phyloP scores from a whole-genome alignment of 2,329 filamentous ascomycete species.

The Cytospora chrysosperma region DNA sequence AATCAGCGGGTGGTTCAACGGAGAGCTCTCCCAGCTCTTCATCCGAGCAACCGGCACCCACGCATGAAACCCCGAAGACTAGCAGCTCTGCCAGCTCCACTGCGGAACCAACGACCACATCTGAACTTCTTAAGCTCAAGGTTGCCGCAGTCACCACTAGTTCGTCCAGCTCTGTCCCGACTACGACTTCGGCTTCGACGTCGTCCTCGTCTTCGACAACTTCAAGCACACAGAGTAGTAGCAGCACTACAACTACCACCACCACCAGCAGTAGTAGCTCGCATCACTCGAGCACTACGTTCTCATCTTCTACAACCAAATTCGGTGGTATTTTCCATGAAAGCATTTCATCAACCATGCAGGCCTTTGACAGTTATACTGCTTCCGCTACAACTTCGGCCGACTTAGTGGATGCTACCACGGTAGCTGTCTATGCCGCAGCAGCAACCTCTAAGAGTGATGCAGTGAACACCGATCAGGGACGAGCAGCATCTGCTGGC shows the following conservation, averaged over 20 bases:
- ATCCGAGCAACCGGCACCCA: conserved; percentile 22
- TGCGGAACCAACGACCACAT: conserved; percentile 29
- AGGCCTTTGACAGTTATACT: conserved; percentile 6
- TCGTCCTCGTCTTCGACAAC: conserved; percentile 20
- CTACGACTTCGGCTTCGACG: conserved; percentile 22
- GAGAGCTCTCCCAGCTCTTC: conserved; percentile 25
- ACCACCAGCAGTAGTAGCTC: conserved; percentile 16
- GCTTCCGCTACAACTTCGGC: conserved; percentile 16
- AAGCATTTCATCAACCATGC: conserved; percentile 37
- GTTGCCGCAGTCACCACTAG: conserved; percentile 1
- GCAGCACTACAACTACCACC: neutral
- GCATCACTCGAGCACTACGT: conserved; percentile 12
- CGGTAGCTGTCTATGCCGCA: conserved; percentile 27
- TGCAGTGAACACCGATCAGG: conserved; percentile 44
- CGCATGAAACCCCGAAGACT: neutral
- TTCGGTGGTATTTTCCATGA: conserved; percentile 54
- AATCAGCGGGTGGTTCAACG: conserved; percentile 32
- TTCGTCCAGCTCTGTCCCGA: conserved; percentile 18
- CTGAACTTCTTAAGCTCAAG: neutral
- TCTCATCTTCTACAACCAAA: conserved; percentile 23
- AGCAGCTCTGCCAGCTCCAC: conserved; percentile 24
- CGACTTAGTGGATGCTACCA: conserved; percentile 18
- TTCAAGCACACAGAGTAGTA: conserved; percentile 15
- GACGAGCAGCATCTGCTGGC: conserved; percentile 51
- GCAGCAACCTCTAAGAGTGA: conserved; percentile 40